Percentiles rank a stretch among this genome's conserved stretches.
Conservation (phyloP, 352 stramenopile species). For the Globisporangium rhizosaccharum region DNA sequence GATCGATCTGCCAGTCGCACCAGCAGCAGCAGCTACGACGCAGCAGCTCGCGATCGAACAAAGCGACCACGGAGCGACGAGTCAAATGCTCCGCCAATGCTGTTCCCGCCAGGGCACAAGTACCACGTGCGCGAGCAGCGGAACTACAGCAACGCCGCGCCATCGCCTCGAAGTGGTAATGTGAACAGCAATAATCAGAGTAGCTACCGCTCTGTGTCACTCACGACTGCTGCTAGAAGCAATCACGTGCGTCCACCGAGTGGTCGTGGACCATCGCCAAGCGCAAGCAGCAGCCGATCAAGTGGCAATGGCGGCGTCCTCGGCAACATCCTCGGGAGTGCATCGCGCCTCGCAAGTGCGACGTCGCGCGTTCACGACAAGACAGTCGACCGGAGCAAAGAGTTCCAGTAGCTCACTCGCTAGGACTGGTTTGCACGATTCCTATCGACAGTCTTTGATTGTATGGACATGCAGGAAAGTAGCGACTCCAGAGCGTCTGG, state of each 20-base stretch:
- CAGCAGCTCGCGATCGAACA: neutral
- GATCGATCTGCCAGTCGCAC: neutral
- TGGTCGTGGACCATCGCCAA: conserved; percentile 1
- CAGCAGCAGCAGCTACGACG: neutral
- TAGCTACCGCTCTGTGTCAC: conserved; percentile 7
- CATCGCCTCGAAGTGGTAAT: conserved; percentile 1
- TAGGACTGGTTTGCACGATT: neutral
- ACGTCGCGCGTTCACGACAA: conserved; percentile 64
- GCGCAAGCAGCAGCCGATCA: neutral
- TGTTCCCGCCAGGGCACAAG: conserved; percentile 6
- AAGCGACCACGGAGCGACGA: conserved; percentile 14
- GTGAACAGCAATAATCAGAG: neutral
- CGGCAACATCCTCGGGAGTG: conserved; percentile 60
- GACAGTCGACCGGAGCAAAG: conserved; percentile 26
- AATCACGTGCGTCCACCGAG: conserved; percentile 9
- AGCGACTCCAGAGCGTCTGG: neutral
- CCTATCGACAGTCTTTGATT: neutral
- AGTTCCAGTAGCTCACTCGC: conserved; percentile 21
- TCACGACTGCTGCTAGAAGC: neutral
- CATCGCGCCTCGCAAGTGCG: conserved; percentile 52
- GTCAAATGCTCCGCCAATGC: neutral
- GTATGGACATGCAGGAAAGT: neutral
- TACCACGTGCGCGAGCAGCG: conserved; percentile 4
- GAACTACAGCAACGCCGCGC: neutral
- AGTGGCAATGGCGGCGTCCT: conserved; percentile 31